These are phyloP conservation scores for Hsuehochloa calcarea DNA, from an alignment of 176 grass and related monocot species.

Conservation along the genomic window DNA sequence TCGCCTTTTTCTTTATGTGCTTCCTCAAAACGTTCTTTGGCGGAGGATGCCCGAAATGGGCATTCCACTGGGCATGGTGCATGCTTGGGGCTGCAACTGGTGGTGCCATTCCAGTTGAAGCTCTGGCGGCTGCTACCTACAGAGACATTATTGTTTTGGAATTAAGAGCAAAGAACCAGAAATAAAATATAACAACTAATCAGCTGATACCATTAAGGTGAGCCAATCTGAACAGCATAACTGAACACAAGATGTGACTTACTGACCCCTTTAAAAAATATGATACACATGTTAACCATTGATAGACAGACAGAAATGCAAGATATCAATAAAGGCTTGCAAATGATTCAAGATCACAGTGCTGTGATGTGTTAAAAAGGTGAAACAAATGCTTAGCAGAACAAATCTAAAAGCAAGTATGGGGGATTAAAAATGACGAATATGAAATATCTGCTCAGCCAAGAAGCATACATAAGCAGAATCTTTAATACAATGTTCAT, in stretches of 20 bases:
- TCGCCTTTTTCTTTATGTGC: conserved; percentile 33
- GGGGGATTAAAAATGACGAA: not conserved
- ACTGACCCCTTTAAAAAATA: not conserved
- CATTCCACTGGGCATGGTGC: conserved; percentile 43
- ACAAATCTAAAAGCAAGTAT: not conserved
- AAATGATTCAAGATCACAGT: not conserved
- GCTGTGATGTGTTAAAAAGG: not conserved
- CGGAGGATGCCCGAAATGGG: conserved; percentile 37
- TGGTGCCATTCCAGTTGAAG: conserved; percentile 38
- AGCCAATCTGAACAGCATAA: conserved; percentile 10
- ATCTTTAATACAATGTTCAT: not conserved
- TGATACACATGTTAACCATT: not conserved
- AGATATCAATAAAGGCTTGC: not conserved
- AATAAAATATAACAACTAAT: not conserved
- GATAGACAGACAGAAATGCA: not conserved
- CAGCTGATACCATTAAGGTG: conserved; percentile 15
- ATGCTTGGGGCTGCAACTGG: conserved; percentile 10
- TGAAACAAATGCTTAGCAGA: not conserved
- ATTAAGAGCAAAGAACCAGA: not conserved
- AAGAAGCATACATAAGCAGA: not conserved
- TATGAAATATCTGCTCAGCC: no score
- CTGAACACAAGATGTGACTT: not conserved
- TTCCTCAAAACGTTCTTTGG: conserved; percentile 35
- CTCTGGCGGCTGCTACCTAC: conserved; percentile 36
- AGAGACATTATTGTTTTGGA: not conserved